These are phyloP conservation scores for Corymbia citriodora DNA, from an alignment of 441 rosid genomes.

Conservation along the genomic window DNA sequence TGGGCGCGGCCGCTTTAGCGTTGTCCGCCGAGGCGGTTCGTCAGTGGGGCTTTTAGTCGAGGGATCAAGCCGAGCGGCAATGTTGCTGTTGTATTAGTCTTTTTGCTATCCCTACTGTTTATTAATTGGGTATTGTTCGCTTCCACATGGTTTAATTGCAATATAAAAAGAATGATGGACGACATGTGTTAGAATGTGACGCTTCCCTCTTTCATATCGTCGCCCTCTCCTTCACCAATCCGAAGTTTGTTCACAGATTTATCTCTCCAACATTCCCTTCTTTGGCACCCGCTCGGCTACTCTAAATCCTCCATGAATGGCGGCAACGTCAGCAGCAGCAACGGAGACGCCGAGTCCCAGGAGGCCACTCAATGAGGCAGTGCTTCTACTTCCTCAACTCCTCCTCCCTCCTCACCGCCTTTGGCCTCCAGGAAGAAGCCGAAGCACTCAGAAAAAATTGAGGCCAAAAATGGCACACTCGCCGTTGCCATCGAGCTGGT, in stretches of 20 bases:
- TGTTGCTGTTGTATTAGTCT: no score
- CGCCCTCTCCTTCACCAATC: neutral
- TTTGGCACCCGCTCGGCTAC: neutral
- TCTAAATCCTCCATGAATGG: neutral
- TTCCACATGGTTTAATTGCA: no score
- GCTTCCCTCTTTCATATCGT: neutral
- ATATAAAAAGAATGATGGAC: no score
- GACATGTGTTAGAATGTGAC: no score
- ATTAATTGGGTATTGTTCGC: no score
- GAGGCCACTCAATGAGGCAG: neutral
- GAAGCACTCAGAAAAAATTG: neutral
- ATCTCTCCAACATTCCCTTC: neutral
- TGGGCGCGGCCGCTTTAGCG: no score
- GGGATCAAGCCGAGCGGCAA: no score
- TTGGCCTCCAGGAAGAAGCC: neutral
- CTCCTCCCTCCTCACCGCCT: neutral
- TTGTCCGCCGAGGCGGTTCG: no score
- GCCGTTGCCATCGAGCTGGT: neutral
- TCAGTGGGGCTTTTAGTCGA: no score
- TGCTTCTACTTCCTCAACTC: neutral
- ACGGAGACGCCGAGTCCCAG: neutral
- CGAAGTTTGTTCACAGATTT: neutral
- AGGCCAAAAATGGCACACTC: neutral
- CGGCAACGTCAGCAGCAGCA: neutral
- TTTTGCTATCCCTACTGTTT: no score